phyloP scores from a whole-genome alignment of 2,329 filamentous ascomycete genomes.

The Aaosphaeria arxii region DNA sequence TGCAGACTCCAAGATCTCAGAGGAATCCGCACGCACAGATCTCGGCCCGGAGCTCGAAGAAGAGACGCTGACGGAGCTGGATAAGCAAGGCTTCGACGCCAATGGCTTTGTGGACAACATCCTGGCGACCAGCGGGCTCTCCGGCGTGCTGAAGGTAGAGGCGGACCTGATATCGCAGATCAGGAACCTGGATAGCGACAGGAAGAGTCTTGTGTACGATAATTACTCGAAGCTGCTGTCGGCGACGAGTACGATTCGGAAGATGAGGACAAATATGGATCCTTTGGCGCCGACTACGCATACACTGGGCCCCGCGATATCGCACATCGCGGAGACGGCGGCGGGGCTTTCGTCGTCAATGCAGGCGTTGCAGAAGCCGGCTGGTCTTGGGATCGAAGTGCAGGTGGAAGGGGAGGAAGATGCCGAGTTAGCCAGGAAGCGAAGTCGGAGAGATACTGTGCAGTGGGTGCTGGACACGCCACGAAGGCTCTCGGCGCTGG shows the following conservation, averaged over 20 bases:
- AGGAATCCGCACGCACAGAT: slow-evolving; percentile 26
- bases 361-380: slow-evolving; percentile 20
- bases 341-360: slow-evolving; percentile 39
- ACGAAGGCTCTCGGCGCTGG: slow-evolving; percentile 55
- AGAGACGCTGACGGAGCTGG: slow-evolving; percentile 65
- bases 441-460: slow-evolving; percentile 55
- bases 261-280: slow-evolving; percentile 82
- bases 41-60: slow-evolving; percentile 46
- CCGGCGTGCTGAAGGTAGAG: slow-evolving; percentile 68
- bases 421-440: slow-evolving; percentile 40
- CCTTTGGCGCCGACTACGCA: slow-evolving; percentile 71
- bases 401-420: slow-evolving; percentile 12
- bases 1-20: slow-evolving; percentile 27
- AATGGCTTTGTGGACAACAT: slow-evolving; percentile 64
- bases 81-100: slow-evolving; percentile 69
- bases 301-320: slow-evolving; percentile 70
- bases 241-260: slow-evolving; percentile 93
- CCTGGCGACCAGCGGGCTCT: slow-evolving; percentile 61
- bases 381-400: slow-evolving; percentile 19
- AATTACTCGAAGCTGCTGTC: slow-evolving; percentile 96
- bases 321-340: slow-evolving; percentile 67
- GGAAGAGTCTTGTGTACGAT: slow-evolving; percentile 96
- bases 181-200: slow-evolving; percentile 85
- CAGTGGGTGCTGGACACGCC: slow-evolving; percentile 62
- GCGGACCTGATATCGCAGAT: slow-evolving; percentile 72